Evolutionary conservation across 108 stramenopile species (phyloP), one percentile per base, ranked within the genome.

Genomic region (Conticribra guillardii): DNA sequence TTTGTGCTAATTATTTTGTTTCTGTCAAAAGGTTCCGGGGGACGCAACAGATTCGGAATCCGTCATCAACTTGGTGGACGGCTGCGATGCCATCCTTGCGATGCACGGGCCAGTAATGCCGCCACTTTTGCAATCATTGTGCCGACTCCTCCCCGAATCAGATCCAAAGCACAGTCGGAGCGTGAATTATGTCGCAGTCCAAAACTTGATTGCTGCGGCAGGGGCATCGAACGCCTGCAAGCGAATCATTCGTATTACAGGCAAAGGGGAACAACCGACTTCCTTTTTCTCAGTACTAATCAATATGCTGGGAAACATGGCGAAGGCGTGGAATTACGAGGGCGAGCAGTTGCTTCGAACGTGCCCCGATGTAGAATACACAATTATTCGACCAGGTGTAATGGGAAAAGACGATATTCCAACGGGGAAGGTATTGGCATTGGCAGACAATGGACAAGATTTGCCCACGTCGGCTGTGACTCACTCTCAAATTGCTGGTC

Each of bases 241-340:
- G 41, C 74, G 81, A 1, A 84, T 92, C 44, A 79, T 92, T 2
- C 81, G 90, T 9, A 80, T 92, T 17, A 92, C 90, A n/a, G 90
- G 90, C 5, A 89, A 89, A 61, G 90, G 88, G 24, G 90, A 92
- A 71, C 58, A 76, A 51, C 90, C 90, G 2, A 74, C 65, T 3
- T 28, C 37, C 16, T 59, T 87, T 37, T 89, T 92, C 61, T 64
- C 86, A 15, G 72, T 92, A 4, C 66, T 89, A 21, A 86, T 92
- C 52, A 92, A 92, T 65, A 68, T 84, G 70, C 52, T 92, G 37
- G 90, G 90, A 19, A 68, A 72, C 47, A 82, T 89, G 76, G 88
- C 88, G 62, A 92, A 92, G 58, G 87, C 73, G 22, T 92, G 90
- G 90, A 92, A 92, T 56, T 92, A 92, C 53, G 83, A 92, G 71